These are phyloP conservation scores for Fusarium sp. DNA, from an alignment of 2,329 filamentous ascomycete species.

Conservation along the genomic window DNA sequence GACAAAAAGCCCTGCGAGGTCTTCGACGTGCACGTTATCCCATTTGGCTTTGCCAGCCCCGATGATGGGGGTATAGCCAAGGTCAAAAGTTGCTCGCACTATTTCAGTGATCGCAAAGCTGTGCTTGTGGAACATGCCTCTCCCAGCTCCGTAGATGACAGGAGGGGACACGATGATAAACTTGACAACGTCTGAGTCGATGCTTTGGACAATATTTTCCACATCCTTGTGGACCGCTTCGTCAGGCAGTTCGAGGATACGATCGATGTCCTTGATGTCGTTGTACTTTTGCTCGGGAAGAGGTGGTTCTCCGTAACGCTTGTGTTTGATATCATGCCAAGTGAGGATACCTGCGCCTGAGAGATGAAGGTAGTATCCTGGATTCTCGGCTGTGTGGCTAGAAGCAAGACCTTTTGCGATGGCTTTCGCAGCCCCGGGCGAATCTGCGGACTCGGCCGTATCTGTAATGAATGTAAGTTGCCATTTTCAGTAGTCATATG, in stretches of 20 bases:
- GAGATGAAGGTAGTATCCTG: constrained; percentile 65
- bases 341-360: constrained; percentile 63
- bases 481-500: background rate
- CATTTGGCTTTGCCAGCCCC: constrained; percentile 61
- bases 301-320: constrained; percentile 60
- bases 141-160: constrained; percentile 64
- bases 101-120: constrained; percentile 64
- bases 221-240: constrained; percentile 72
- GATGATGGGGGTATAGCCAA: constrained; percentile 59
- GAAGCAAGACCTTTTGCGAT: constrained; percentile 61
- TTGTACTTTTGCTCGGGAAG: constrained; percentile 63
- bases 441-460: constrained; percentile 62
- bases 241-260: constrained; percentile 68
- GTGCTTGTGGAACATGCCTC: constrained; percentile 61
- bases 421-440: constrained; percentile 55
- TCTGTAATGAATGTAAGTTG: constrained; percentile 50
- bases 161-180: constrained; percentile 63
- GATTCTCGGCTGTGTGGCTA: constrained; percentile 58
- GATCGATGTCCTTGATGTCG: constrained; percentile 68
- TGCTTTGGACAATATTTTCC: constrained; percentile 72
- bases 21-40: constrained; percentile 65
- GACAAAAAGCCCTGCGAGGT: constrained; percentile 60
- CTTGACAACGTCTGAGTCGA: constrained; percentile 54
- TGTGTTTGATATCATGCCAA: constrained; percentile 58
- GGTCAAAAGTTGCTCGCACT: constrained; percentile 55